Conservation (phyloP, 1,284 basidiomycete species). For the Clitocybe nebularis region DNA sequence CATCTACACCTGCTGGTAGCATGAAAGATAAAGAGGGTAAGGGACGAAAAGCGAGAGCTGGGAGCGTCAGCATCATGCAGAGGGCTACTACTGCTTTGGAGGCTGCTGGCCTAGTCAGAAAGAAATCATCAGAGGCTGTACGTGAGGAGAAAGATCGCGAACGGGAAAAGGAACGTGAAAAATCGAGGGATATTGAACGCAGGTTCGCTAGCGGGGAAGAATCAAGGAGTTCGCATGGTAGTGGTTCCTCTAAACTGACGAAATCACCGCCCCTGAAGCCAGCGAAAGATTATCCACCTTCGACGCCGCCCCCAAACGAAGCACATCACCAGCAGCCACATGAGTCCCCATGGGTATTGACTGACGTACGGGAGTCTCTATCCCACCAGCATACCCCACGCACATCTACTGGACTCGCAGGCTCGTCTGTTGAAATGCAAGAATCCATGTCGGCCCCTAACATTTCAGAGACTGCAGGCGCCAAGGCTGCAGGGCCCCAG, state of each 20-base stretch:
- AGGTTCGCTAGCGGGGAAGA: slow-evolving; percentile 49
- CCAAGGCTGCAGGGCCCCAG: slow-evolving; percentile 23
- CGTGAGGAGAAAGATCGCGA: slow-evolving; percentile 56
- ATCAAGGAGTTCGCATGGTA: slow-evolving; percentile 58
- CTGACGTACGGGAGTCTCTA: slow-evolving; percentile 38
- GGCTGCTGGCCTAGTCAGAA: slow-evolving; percentile 74
- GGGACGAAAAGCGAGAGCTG: slow-evolving; percentile 64
- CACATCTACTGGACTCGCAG: slow-evolving; percentile 12
- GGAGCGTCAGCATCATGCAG: slow-evolving; percentile 91
- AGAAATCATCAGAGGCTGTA: slow-evolving; percentile 73
- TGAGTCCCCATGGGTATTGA: slow-evolving; percentile 71
- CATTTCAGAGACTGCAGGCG: slow-evolving; percentile 31
- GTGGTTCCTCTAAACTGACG: slow-evolving; percentile 54
- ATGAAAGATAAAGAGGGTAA: slow-evolving; percentile 52
- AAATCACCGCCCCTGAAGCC: slow-evolving; percentile 66
- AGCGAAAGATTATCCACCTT: slow-evolving; percentile 46
- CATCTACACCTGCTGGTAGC: slow-evolving; percentile 61
- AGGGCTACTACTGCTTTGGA: slow-evolving; percentile 86
- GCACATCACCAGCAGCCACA: slow-evolving; percentile 38
- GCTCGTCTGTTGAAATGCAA: slow-evolving; percentile 32
- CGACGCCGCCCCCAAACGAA: slow-evolving; percentile 47
- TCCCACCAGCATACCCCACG: slow-evolving; percentile 24
- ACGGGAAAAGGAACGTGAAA: slow-evolving; percentile 37
- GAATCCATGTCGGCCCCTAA: slow-evolving; percentile 52
- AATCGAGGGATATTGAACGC: slow-evolving; percentile 33